These are phyloP conservation scores for Scopulariopsis brevicaulis DNA, from an alignment of 2,329 filamentous ascomycete species.

Conservation along the genomic window DNA sequence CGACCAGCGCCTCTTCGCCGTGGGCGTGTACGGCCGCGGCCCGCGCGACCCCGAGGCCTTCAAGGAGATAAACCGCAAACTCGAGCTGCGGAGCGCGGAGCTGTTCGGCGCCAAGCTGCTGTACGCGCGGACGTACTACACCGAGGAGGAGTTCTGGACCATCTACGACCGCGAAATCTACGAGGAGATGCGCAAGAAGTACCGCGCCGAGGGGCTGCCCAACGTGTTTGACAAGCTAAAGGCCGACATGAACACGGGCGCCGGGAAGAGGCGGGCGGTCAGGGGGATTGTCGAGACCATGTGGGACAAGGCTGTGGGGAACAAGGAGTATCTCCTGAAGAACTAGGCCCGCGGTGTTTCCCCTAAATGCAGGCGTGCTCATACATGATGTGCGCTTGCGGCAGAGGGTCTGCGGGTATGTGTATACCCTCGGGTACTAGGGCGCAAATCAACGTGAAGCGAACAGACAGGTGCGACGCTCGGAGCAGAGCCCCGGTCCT, in stretches of 20 bases:
- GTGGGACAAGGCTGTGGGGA: slow-evolving; percentile 16
- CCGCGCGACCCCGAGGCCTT: slow-evolving; percentile 29
- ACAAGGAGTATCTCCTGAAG: slow-evolving; percentile 16
- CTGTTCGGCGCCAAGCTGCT: slow-evolving; percentile 58
- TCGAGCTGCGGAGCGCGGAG: slow-evolving; percentile 48
- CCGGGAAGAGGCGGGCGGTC: slow-evolving; percentile 13
- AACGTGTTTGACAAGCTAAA: slow-evolving; percentile 59
- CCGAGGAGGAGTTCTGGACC: slow-evolving; percentile 56
- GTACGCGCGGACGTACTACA: slow-evolving; percentile 60
- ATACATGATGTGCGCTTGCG: no score
- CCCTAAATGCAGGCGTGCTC: no score
- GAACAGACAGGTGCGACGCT: no score
- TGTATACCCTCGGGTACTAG: no score
- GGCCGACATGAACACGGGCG: slow-evolving; percentile 17
- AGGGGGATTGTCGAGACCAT: slow-evolving; percentile 16
- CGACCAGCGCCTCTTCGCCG: slow-evolving; percentile 35
- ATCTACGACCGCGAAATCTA: slow-evolving; percentile 51
- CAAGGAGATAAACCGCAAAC: slow-evolving; percentile 41
- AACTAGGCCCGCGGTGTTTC: slow-evolving; percentile 6
- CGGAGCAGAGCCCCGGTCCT: no score
- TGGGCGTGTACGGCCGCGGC: slow-evolving; percentile 49
- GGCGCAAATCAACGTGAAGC: no score
- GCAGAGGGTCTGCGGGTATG: no score
- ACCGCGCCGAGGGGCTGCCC: slow-evolving; percentile 46
- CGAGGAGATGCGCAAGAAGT: slow-evolving; percentile 44